Conservation (phyloP, 139 green algal species). For the Astrephomene gubernaculifera region DNA sequence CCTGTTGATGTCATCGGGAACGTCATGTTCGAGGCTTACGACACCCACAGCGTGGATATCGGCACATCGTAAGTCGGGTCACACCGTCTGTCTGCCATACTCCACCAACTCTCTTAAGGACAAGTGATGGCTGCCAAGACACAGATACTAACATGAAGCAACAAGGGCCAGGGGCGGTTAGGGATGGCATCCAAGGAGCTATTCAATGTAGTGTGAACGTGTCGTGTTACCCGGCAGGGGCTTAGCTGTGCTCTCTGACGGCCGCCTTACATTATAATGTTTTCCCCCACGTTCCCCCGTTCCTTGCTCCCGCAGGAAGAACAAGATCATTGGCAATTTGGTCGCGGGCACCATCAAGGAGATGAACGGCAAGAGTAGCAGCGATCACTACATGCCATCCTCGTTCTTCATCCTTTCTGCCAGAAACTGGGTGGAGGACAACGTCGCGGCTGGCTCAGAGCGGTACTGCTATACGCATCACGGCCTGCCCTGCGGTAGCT, state of each 20-base stretch:
- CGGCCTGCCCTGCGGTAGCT: slow-evolving; percentile 38
- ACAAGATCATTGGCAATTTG: slow-evolving; percentile 51
- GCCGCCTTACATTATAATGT: too few species aligned
- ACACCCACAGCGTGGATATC: slow-evolving; percentile 8
- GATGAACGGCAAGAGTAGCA: slow-evolving; percentile 32
- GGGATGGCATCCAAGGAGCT: too few species aligned
- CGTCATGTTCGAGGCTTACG: slow-evolving; percentile 40
- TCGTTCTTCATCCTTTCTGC: slow-evolving; percentile 1
- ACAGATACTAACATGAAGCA: too few species aligned
- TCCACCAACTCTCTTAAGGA: too few species aligned
- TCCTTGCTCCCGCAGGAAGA: too few species aligned
- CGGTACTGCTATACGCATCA: slow-evolving; percentile 57
- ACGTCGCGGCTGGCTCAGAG: slow-evolving; percentile 65
- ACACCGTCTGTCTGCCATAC: too few species aligned
- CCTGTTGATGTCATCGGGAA: background rate
- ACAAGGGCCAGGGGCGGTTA: too few species aligned
- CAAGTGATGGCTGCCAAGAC: too few species aligned
- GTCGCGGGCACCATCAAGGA: slow-evolving; percentile 56
- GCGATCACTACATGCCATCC: slow-evolving; percentile 17
- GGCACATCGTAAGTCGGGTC: slow-evolving; percentile 16
- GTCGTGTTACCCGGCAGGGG: too few species aligned
- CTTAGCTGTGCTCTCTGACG: too few species aligned
- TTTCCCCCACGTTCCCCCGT: too few species aligned
- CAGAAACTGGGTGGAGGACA: slow-evolving; percentile 57
- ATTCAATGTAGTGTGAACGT: too few species aligned